Evolutionary conservation across 768 basidiomycete genomes (phyloP).

Genomic region (Leccinellum luteum): DNA sequence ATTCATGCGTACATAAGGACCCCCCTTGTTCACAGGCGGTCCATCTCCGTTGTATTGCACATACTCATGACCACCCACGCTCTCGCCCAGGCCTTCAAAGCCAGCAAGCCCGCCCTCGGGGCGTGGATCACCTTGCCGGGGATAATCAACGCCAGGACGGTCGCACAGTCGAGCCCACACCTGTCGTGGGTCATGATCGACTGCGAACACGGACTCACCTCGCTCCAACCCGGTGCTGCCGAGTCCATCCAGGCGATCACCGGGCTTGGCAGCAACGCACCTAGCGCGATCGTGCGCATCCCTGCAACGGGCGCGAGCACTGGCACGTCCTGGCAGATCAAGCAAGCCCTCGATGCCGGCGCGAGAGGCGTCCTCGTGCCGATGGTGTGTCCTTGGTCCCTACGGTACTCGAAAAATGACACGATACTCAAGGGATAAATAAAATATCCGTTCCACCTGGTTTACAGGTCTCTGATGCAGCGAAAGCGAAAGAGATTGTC

Average conservation of each 20-base stretch:
- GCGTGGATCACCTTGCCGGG: slow-evolving; percentile 65
- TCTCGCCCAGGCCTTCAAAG: slow-evolving; percentile 50
- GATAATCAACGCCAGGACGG: slow-evolving; percentile 53
- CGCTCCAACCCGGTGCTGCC: slow-evolving; percentile 53
- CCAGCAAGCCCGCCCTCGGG: slow-evolving; percentile 61
- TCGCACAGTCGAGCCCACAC: slow-evolving; percentile 53
- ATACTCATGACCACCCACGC: slow-evolving; percentile 49
- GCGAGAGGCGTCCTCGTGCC: slow-evolving; percentile 65
- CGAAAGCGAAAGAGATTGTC: slow-evolving; percentile 56
- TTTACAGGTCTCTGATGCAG: slow-evolving; percentile 49
- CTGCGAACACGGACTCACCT: slow-evolving; percentile 64
- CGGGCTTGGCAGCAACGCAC: slow-evolving; percentile 40
- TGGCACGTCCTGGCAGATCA: slow-evolving; percentile 68
- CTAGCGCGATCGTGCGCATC: slow-evolving; percentile 58
- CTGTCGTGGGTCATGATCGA: slow-evolving; percentile 66
- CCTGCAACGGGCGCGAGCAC: slow-evolving; percentile 58
- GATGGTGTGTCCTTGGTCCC: slow-evolving; percentile 44
- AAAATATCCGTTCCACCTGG: no score
- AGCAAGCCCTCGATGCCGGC: slow-evolving; percentile 66
- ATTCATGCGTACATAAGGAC: background rate
- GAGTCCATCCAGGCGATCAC: slow-evolving; percentile 56
- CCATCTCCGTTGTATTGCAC: background rate
- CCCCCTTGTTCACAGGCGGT: background rate
- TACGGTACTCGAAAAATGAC: background rate
- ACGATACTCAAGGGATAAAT: background rate